A percentile compares a stretch with the other conserved stretches of the same genome.
Conservation (phyloP, 2,329 filamentous ascomycete species). For the Penicillium sp. region DNA sequence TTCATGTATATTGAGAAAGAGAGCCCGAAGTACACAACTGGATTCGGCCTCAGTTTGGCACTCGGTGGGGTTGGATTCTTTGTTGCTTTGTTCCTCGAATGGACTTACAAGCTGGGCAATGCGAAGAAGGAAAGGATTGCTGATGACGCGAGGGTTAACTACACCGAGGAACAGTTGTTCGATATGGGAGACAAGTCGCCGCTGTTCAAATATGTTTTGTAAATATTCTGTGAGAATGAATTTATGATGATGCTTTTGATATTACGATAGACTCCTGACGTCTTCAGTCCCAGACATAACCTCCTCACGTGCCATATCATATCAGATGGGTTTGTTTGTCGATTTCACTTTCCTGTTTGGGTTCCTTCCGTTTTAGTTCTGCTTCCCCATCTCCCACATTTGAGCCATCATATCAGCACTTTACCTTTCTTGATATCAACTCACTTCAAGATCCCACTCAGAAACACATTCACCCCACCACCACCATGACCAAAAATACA, state of each 20-base stretch:
- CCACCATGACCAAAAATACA: not conserved
- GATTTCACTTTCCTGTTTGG: not conserved
- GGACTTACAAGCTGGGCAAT: conserved; percentile 21
- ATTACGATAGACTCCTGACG: not conserved
- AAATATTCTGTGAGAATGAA: not conserved
- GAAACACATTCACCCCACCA: not conserved
- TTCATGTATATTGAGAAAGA: conserved; percentile 28
- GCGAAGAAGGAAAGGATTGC: conserved; percentile 19
- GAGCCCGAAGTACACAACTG: conserved; percentile 23
- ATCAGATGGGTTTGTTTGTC: not conserved
- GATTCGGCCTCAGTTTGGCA: conserved; percentile 24
- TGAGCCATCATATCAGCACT: not conserved
- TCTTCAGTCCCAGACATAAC: not conserved
- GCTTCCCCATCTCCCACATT: not conserved
- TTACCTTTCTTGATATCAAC: not conserved
- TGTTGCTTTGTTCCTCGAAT: conserved; percentile 22
- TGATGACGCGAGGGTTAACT: conserved; percentile 19
- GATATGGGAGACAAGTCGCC: conserved; percentile 46
- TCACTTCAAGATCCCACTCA: not conserved
- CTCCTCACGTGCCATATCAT: too few species aligned
- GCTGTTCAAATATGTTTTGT: conserved; percentile 39
- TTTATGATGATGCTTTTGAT: not conserved
- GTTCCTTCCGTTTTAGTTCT: not conserved
- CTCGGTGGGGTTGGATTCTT: conserved; percentile 19
- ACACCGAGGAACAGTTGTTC: conserved; percentile 42